Evolutionary conservation across 139 green algal species (phyloP).

Genomic region (Chlorella sp.): DNA sequence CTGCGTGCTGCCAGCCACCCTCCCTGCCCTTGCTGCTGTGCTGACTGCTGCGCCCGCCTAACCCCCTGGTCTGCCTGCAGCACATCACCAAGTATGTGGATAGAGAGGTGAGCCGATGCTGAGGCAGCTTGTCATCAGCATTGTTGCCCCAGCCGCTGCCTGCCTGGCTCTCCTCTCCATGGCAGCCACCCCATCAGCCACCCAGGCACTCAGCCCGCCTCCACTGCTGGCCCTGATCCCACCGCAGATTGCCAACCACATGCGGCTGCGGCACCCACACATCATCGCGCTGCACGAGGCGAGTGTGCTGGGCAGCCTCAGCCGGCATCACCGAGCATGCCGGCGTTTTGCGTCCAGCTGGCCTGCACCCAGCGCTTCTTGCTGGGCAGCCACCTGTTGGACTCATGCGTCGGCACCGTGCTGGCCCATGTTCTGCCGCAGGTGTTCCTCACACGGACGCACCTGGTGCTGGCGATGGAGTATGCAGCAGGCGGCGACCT

Average conservation of each 20-base stretch:
- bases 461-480: slow-evolving; percentile 89
- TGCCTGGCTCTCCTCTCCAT: too few species aligned
- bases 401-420: too few species aligned
- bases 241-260: slow-evolving; percentile 91
- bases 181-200: too few species aligned
- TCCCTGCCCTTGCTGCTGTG: background rate
- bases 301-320: background rate
- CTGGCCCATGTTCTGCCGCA: background rate
- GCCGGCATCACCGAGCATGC: too few species aligned
- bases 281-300: slow-evolving; percentile 93
- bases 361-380: too few species aligned
- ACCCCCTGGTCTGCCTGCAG: slow-evolving; percentile 10
- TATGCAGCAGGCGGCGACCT: slow-evolving; percentile 79
- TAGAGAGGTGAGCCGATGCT: slow-evolving; percentile 67
- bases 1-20: background rate
- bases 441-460: slow-evolving; percentile 65
- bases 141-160: too few species aligned
- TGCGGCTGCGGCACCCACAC: slow-evolving; percentile 93
- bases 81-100: slow-evolving; percentile 96
- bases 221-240: too few species aligned
- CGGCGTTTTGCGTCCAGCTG: too few species aligned
- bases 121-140: too few species aligned
- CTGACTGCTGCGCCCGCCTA: background rate
- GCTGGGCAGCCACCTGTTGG: background rate
- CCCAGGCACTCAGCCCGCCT: too few species aligned